phyloP scores from a whole-genome alignment of 2,329 filamentous ascomycete genomes.

The Diaporthe helianthi region DNA sequence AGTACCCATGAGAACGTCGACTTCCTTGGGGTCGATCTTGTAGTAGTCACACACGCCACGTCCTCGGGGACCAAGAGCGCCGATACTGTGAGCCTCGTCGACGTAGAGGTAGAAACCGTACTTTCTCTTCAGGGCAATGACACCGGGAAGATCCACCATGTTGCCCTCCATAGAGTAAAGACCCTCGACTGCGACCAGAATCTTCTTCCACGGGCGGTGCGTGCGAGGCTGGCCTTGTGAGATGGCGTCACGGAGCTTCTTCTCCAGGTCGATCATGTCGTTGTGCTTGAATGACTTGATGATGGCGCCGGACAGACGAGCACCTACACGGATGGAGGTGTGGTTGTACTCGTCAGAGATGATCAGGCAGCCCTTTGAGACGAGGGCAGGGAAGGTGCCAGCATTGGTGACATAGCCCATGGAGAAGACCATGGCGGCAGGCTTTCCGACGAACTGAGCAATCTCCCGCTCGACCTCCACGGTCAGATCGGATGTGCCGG shows the following conservation, averaged over 20 bases:
- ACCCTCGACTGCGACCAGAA: slow-evolving; percentile 93
- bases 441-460: slow-evolving; percentile 92
- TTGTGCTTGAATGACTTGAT: slow-evolving; percentile 99
- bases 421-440: slow-evolving; percentile 94
- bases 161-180: slow-evolving; percentile 99
- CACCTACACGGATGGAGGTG: slow-evolving; percentile 94
- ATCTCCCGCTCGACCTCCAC: slow-evolving; percentile 89
- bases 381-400: slow-evolving; percentile 87
- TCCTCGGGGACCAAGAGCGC: slow-evolving; percentile 86
- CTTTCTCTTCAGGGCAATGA: slow-evolving; percentile 86
- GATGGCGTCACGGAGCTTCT: slow-evolving; percentile 86
- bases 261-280: slow-evolving; percentile 87
- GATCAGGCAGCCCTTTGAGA: slow-evolving; percentile 91
- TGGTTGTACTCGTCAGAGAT: slow-evolving; percentile 98
- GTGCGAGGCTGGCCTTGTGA: slow-evolving; percentile 96
- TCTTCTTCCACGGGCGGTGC: slow-evolving; percentile 99
- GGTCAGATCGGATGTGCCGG: slow-evolving; percentile 86
- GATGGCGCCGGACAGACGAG: slow-evolving; percentile 91
- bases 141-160: slow-evolving; percentile 94
- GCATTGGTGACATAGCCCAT: slow-evolving; percentile 99
- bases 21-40: slow-evolving; percentile 82
- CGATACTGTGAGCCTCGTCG: slow-evolving; percentile 95
- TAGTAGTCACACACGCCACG: slow-evolving; percentile 98
- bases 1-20: slow-evolving; percentile 98
- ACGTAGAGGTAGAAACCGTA: slow-evolving; percentile 98